phyloP scores from a whole-genome alignment of 2,329 filamentous ascomycete species.

The Penicillium sclerotigenum region DNA sequence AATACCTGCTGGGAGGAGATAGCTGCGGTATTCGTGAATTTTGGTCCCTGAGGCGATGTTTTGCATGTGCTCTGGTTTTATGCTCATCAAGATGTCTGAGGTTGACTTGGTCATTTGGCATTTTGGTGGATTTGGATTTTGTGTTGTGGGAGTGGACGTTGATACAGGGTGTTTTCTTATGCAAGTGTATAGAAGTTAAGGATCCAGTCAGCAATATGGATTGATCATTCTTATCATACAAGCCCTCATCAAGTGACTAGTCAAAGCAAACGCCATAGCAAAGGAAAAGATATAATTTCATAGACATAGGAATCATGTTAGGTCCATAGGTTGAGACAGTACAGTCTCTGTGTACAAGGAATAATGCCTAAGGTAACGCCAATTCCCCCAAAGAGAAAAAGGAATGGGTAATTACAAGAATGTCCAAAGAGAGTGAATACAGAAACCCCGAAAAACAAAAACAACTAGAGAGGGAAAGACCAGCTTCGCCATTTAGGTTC shows the following conservation, averaged over 20 bases:
- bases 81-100: constrained; percentile 48
- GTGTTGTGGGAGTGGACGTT: not conserved
- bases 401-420: not conserved
- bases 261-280: not conserved
- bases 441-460: not conserved
- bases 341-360: not conserved
- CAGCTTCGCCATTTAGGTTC: not conserved
- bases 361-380: not conserved
- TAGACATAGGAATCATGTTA: not conserved
- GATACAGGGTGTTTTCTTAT: not conserved
- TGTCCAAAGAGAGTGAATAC: not conserved
- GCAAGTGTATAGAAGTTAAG: not conserved
- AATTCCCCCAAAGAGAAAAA: not conserved
- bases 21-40: constrained; percentile 56
- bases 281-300: not conserved
- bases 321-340: not conserved
- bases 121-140: not conserved
- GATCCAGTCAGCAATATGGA: no score
- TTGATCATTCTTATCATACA: not conserved
- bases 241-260: not conserved
- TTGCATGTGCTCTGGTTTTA: constrained; percentile 48
- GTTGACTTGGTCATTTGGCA: not conserved
- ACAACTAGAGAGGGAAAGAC: not conserved
- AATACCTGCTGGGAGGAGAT: constrained; percentile 51
- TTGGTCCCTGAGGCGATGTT: constrained; percentile 29